These are phyloP conservation scores for Talaromyces verruculosus DNA, from an alignment of 2,329 filamentous ascomycete genomes.

Conservation along the genomic window DNA sequence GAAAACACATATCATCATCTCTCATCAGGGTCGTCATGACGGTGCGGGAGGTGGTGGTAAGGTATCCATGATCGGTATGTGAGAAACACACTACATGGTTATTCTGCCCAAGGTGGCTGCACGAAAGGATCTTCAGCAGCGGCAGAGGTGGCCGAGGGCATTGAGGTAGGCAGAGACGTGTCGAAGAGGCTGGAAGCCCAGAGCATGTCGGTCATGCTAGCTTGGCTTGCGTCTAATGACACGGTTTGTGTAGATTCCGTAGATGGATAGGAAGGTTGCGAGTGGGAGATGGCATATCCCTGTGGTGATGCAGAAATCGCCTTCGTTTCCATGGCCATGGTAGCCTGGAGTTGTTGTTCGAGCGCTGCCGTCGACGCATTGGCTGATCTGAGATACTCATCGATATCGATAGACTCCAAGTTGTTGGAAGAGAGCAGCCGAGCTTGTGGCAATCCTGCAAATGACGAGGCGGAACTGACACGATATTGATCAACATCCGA, in stretches of 20 bases:
- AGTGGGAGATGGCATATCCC: constrained; percentile 32
- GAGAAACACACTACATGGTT: constrained; percentile 10
- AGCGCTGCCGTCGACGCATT: constrained; percentile 42
- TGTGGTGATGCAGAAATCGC: constrained; percentile 33
- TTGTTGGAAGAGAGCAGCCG: constrained; percentile 44
- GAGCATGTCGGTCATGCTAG: constrained; percentile 34
- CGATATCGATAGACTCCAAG: constrained; percentile 44
- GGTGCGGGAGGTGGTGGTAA: constrained; percentile 34
- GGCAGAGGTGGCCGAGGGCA: constrained; percentile 10
- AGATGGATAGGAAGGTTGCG: constrained; percentile 25
- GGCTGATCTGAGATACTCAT: constrained; percentile 46
- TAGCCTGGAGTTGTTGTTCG: constrained; percentile 43
- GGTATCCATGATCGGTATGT: constrained; percentile 29
- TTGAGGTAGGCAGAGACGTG: constrained; percentile 13
- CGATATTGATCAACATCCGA: constrained; percentile 45
- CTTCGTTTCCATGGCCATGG: constrained; percentile 39
- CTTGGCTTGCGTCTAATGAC: constrained; percentile 24
- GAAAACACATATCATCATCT: constrained; percentile 45
- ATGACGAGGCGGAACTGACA: constrained; percentile 45
- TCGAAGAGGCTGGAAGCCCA: constrained; percentile 38
- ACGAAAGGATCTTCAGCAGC: constrained; percentile 38
- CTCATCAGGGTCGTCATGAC: constrained; percentile 44
- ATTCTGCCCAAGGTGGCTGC: constrained; percentile 33
- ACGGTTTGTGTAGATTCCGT: constrained; percentile 23
- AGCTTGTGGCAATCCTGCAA: constrained; percentile 43